These are phyloP conservation scores for Powellomyces hirtus DNA, from an alignment of 192 early-diverging fungal species.

Conservation along the genomic window DNA sequence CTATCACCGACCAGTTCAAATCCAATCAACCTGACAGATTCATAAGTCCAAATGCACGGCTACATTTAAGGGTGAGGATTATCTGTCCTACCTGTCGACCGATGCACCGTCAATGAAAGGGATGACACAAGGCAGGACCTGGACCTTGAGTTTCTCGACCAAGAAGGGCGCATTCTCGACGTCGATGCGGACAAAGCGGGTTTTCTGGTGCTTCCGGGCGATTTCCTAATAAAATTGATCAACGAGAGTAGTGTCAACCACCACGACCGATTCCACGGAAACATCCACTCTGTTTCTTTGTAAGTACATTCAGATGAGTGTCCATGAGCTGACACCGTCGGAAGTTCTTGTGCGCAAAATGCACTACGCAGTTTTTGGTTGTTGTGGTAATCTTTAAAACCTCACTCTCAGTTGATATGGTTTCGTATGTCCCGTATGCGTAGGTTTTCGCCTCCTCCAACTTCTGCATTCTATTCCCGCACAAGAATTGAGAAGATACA, in stretches of 20 bases:
- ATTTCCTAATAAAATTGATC: conserved; percentile 42
- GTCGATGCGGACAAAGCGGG: conserved; percentile 84
- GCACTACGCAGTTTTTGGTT: conserved; percentile 67
- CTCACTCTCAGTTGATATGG: conserved; percentile 77
- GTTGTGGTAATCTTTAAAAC: conserved; percentile 78
- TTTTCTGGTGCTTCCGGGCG: conserved; percentile 77
- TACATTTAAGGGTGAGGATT: no score
- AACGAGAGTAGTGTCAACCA: neutral
- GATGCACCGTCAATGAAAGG: conserved; percentile 69
- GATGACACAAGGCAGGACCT: conserved; percentile 87
- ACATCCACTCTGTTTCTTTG: neutral
- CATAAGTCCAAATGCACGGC: no score
- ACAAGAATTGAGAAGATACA: neutral
- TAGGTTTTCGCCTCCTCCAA: conserved; percentile 58
- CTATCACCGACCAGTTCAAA: conserved; percentile 92
- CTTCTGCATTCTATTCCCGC: conserved; percentile 54
- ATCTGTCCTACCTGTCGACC: conserved; percentile 64
- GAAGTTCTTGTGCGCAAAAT: conserved; percentile 94
- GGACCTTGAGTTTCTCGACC: conserved; percentile 82
- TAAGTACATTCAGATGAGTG: conserved; percentile 78
- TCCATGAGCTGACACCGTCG: conserved; percentile 91
- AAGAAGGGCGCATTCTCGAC: conserved; percentile 89
- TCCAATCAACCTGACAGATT: conserved; percentile 72
- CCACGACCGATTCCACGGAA: neutral
- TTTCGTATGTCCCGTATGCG: conserved; percentile 72